Evolutionary conservation across 164 flowering plant species (phyloP).

Genomic region (Tetrastigma voinierianum): DNA sequence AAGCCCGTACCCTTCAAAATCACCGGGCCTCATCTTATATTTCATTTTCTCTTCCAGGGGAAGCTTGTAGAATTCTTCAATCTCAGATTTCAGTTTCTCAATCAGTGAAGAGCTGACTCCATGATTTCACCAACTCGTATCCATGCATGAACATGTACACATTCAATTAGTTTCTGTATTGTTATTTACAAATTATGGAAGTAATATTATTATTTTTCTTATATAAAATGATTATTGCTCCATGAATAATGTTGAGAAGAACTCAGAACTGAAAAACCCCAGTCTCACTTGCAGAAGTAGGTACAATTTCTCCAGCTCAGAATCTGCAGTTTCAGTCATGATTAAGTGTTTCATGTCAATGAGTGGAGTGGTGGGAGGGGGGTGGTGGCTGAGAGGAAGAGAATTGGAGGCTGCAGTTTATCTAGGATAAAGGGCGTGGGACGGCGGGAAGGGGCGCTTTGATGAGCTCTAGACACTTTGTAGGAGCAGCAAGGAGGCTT

Average conservation of each 20-base stretch:
- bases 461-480: slow-evolving; percentile 24
- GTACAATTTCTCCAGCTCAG: slow-evolving; percentile 34
- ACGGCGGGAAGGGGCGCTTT: slow-evolving; percentile 11
- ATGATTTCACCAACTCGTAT: slow-evolving; percentile 40
- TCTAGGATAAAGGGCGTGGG: slow-evolving; percentile 2
- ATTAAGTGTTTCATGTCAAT: slow-evolving; percentile 20
- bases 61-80: slow-evolving; percentile 29
- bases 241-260: background rate
- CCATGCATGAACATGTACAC: background rate
- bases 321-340: background rate
- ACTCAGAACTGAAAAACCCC: slow-evolving; percentile 55
- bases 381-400: background rate
- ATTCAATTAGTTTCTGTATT: background rate
- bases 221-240: background rate
- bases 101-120: slow-evolving; percentile 28
- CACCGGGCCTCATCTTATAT: slow-evolving; percentile 23
- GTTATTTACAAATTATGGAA: too few species aligned
- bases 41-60: slow-evolving; percentile 39
- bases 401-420: slow-evolving; percentile 8
- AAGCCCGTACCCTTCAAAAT: slow-evolving; percentile 43
- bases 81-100: slow-evolving; percentile 33
- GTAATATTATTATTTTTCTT: background rate
- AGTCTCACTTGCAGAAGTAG: slow-evolving; percentile 40
- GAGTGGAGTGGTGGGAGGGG: slow-evolving; percentile 14
- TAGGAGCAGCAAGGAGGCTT: background rate